A percentile compares a stretch with the other conserved stretches of the same genome.
Evolutionary conservation across 2,329 filamentous ascomycete species (phyloP).

Genomic region (Aspergillus cejpii): DNA sequence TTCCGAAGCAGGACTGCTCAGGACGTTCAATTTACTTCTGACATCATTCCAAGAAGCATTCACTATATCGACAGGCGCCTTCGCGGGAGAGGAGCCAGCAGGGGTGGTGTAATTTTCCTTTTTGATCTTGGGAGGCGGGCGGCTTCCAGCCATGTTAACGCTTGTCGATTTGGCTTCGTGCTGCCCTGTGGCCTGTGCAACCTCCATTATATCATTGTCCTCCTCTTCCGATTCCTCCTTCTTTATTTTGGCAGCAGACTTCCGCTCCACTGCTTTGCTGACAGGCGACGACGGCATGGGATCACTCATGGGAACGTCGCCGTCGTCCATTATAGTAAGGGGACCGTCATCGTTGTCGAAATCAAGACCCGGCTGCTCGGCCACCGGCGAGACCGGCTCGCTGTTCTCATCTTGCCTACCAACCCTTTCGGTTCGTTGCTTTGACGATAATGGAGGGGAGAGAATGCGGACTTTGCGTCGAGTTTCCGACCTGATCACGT

Average conservation of each 20-base stretch:
- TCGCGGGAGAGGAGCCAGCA: constrained; percentile 67
- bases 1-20: constrained; percentile 65
- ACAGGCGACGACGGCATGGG: constrained; percentile 80
- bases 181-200: constrained; percentile 66
- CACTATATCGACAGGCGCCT: constrained; percentile 53
- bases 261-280: constrained; percentile 68
- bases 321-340: constrained; percentile 55
- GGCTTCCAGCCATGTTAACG: constrained; percentile 77
- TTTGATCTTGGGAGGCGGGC: constrained; percentile 67
- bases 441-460: constrained; percentile 61
- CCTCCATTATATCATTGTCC: constrained; percentile 77
- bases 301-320: constrained; percentile 79
- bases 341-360: constrained; percentile 54
- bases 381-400: constrained; percentile 42
- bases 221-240: constrained; percentile 64
- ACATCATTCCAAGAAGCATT: constrained; percentile 88
- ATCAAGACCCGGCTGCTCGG: constrained; percentile 35
- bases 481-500: constrained; percentile 64
- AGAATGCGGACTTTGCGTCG: constrained; percentile 72
- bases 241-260: constrained; percentile 51
- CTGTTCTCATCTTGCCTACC: constrained; percentile 41
- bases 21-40: constrained; percentile 75
- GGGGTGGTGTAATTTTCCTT: constrained; percentile 65
- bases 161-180: constrained; percentile 58
- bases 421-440: constrained; percentile 48